Evolutionary conservation across 148 eudicot genomes (phyloP).

Genomic region (Rhododendron henanense): DNA sequence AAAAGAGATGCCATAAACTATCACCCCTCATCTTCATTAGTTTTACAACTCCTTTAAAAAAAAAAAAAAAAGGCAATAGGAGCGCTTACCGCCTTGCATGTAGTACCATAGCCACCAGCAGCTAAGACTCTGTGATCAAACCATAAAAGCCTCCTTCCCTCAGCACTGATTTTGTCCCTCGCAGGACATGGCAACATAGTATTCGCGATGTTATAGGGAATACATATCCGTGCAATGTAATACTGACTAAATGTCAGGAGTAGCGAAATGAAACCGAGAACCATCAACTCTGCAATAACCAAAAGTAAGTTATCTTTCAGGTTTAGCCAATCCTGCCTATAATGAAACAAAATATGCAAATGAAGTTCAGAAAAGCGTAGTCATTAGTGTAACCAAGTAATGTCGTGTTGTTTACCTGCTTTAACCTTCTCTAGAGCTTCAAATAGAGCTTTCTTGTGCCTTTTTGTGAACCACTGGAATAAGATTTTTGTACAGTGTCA

Average conservation of each 20-base stretch:
- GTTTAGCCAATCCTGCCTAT: background rate
- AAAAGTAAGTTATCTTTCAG: background rate
- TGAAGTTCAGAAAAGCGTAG: background rate
- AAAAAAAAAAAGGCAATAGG: background rate
- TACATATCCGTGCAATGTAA: slow-evolving; percentile 66
- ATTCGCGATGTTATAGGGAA: slow-evolving; percentile 39
- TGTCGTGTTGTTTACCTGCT: slow-evolving; percentile 43
- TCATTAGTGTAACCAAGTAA: background rate
- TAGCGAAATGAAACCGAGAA: slow-evolving; percentile 86
- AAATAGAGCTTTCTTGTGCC: slow-evolving; percentile 64
- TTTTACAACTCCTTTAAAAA: background rate
- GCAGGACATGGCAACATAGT: slow-evolving; percentile 70
- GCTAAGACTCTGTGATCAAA: slow-evolving; percentile 34
- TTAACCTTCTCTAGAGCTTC: slow-evolving; percentile 85
- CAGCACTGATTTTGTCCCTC: background rate
- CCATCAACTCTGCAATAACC: slow-evolving; percentile 73
- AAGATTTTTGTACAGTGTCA: background rate
- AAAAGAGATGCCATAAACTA: background rate
- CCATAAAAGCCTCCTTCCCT: slow-evolving; percentile 42
- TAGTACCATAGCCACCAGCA: background rate
- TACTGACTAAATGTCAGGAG: slow-evolving; percentile 73
- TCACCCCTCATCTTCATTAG: background rate
- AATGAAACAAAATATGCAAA: background rate
- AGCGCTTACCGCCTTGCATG: slow-evolving; percentile 40
- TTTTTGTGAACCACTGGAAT: slow-evolving; percentile 55